These are phyloP conservation scores for Fusarium camptoceras DNA, from an alignment of 2,329 filamentous ascomycete genomes.

Conservation along the genomic window DNA sequence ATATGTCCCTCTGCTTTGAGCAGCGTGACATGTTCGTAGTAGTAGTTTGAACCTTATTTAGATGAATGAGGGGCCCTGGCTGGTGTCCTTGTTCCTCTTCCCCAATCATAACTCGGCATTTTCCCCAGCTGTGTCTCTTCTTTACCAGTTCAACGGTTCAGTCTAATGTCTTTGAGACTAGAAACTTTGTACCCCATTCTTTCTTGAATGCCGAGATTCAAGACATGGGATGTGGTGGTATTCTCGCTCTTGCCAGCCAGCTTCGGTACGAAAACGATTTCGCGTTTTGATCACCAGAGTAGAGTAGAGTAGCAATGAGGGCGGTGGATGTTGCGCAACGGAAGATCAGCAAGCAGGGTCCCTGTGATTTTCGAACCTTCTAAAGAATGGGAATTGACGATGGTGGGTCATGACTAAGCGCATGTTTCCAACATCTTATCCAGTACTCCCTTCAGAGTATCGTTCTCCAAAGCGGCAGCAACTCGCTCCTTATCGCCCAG, in stretches of 20 bases:
- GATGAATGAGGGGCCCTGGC: slow-evolving; percentile 34
- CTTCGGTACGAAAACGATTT: slow-evolving; percentile 18
- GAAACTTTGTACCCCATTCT: slow-evolving; percentile 11
- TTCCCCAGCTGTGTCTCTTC: slow-evolving; percentile 12
- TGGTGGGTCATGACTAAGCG: slow-evolving; percentile 55
- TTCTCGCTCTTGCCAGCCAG: slow-evolving; percentile 17
- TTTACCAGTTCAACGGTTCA: slow-evolving; percentile 30
- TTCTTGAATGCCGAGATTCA: slow-evolving; percentile 26
- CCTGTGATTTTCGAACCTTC: slow-evolving; percentile 3
- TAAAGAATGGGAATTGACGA: not conserved
- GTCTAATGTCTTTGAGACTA: slow-evolving; percentile 4
- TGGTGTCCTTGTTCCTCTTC: slow-evolving; percentile 15
- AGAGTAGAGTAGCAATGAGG: not conserved
- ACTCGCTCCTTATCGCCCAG: slow-evolving; percentile 96
- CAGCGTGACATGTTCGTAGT: slow-evolving; percentile 25
- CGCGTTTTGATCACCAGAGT: slow-evolving; percentile 1
- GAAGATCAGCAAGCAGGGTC: slow-evolving; percentile 12
- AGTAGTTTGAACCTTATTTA: slow-evolving; percentile 41
- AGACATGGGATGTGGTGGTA: slow-evolving; percentile 25
- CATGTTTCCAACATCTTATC: slow-evolving; percentile 95
- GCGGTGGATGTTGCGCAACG: not conserved
- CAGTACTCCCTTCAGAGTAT: slow-evolving; percentile 86
- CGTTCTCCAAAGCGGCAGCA: slow-evolving; percentile 93
- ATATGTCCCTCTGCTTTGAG: slow-evolving; percentile 16
- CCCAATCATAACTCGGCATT: slow-evolving; percentile 36